Evolutionary conservation across 371 early-diverging fungal species (phyloP).

Genomic region (Mucor plumbeus): DNA sequence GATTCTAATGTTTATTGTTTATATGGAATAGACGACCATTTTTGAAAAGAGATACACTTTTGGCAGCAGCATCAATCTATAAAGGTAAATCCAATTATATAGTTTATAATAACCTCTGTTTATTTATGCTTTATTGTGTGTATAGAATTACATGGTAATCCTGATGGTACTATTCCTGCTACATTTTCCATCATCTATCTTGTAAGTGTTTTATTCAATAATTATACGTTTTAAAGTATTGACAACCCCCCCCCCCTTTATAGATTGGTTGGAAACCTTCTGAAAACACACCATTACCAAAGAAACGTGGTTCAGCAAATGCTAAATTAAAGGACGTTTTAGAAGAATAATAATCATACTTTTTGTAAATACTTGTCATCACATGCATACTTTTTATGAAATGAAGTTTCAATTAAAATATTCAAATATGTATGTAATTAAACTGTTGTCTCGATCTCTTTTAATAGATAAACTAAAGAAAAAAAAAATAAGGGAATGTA

Average conservation of each 20-base stretch:
- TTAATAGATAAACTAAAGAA: background rate
- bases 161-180: slow-evolving; percentile 92
- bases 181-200: slow-evolving; percentile 91
- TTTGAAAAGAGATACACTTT: slow-evolving; percentile 79
- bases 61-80: slow-evolving; percentile 89
- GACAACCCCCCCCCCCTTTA: background rate
- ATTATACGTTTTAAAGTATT: background rate
- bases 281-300: slow-evolving; percentile 72
- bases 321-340: slow-evolving; percentile 72
- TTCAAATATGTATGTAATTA: slow-evolving; percentile 11
- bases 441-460: slow-evolving; percentile 6
- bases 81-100: slow-evolving; percentile 59
- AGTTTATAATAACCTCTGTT: background rate
- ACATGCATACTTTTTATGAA: background rate
- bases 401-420: slow-evolving; percentile 24
- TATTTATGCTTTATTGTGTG: background rate
- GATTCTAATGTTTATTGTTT: background rate
- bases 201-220: slow-evolving; percentile 44
- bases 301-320: slow-evolving; percentile 74
- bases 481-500: background rate
- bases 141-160: slow-evolving; percentile 85
- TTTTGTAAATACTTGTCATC: too few species aligned
- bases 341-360: slow-evolving; percentile 4
- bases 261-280: slow-evolving; percentile 92
- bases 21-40: slow-evolving; percentile 57